Base-by-base conservation (phyloP, 352 stramenopile species). In the Detonula confervacea region DNA sequence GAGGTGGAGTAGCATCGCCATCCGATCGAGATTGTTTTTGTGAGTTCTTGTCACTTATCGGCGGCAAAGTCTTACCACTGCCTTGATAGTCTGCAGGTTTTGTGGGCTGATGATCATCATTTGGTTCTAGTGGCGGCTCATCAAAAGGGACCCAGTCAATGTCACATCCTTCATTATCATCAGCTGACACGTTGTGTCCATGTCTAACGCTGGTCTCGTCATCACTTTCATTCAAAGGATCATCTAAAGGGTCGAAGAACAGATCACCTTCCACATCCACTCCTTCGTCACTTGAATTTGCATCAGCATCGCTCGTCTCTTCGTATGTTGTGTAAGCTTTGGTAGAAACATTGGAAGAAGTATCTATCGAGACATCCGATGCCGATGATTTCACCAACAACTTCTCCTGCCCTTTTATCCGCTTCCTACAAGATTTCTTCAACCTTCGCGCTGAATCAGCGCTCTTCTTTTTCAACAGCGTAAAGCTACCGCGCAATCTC, bases 141-240 rank as follows among this genome's bases (percentile, higher is more conserved):
- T 82, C 77, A 57, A 86, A 86, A 24, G 77, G 77, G 4, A 75
- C 77, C 59, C 72, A 86, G 39, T 86, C 72, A 60, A 66, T 63
- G 25, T 75, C 77, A 37, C 39, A 67, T 59, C 65, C 29, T 9
- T 49, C 24, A 51, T 68, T 62, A 56, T 12, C 27, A n/a, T n/a
- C n/a, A n/a, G n/a, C n/a, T 61, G 35, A 37, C 12, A 20, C 12
- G 5, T 33, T 18, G 6, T 37, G 35, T 30, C 24, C 12, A 22
- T 8, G 25, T 27, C 25, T n/a, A 51, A 64, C 65, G 29, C 44
- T 74, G 46, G 61, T 68, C 49, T 85, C 77, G 16, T 81, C 71
- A 44, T 85, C 77, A 49, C 77, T 85, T 57, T 81, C 77, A 68
- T 81, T 85, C 24, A 85, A 37, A 20, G 76, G 76, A 60, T 80